Evolutionary conservation across 148 eudicot genomes (phyloP).

Genomic region (Chenopodium suecicum): DNA sequence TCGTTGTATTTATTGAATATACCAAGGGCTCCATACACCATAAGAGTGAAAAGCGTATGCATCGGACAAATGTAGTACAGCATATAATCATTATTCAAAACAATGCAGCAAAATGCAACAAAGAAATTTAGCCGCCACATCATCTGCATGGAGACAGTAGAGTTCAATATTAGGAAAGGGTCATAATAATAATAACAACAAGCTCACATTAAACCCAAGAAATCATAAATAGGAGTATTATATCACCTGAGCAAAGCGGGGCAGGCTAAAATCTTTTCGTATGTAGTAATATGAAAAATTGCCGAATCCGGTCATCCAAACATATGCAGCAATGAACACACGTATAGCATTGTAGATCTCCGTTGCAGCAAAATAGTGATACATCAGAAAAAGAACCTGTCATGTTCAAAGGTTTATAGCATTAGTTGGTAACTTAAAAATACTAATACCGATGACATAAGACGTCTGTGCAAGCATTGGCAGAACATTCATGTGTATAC

Average conservation of each 20-base stretch:
- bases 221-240: not conserved
- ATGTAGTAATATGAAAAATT: constrained; percentile 96
- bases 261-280: constrained; percentile 84
- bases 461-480: not conserved
- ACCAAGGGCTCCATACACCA: constrained; percentile 97
- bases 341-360: constrained; percentile 97
- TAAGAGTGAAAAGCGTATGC: constrained; percentile 94
- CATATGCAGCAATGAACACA: constrained; percentile 95
- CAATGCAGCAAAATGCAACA: constrained; percentile 78
- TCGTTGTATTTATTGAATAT: constrained; percentile 83
- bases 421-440: constrained; percentile 15
- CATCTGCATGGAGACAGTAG: constrained; percentile 65
- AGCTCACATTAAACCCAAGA: not conserved
- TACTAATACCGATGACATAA: not conserved
- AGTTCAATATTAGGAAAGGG: not conserved
- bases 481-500: not conserved
- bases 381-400: constrained; percentile 90
- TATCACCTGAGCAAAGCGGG: constrained; percentile 83
- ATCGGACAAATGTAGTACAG: constrained; percentile 92
- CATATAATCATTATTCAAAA: constrained; percentile 90
- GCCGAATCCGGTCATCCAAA: constrained; percentile 99
- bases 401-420: constrained; percentile 16
- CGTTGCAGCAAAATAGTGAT: constrained; percentile 90
- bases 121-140: constrained; percentile 96
- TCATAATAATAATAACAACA: not conserved